Percentiles rank a stretch among this genome's conserved stretches.
Evolutionary conservation across 2,329 filamentous ascomycete species (phyloP).

Genomic region (Arthroderma sp.): DNA sequence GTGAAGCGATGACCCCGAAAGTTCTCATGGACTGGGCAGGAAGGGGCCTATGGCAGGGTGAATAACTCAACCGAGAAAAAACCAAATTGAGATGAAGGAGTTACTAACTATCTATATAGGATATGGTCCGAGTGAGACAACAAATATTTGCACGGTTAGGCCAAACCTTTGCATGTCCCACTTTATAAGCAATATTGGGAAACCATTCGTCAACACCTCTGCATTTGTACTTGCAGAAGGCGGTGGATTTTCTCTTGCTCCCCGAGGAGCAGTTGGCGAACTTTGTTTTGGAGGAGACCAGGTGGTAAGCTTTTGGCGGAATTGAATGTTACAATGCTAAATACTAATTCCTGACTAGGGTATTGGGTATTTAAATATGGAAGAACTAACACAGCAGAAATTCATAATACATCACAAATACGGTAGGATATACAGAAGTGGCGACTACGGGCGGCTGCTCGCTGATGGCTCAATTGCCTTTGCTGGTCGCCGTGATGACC

Average conservation of each 20-base stretch:
- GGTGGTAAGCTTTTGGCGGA: slow-evolving; percentile 39
- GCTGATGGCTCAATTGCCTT: slow-evolving; percentile 64
- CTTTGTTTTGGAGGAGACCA: slow-evolving; percentile 80
- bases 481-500: slow-evolving; percentile 60
- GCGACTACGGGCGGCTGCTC: slow-evolving; percentile 70
- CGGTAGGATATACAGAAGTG: slow-evolving; percentile 68
- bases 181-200: slow-evolving; percentile 63
- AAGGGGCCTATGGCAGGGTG: slow-evolving; percentile 57
- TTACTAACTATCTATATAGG: slow-evolving; percentile 25
- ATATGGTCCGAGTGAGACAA: slow-evolving; percentile 76
- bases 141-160: slow-evolving; percentile 73
- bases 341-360: slow-evolving; percentile 24
- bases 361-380: slow-evolving; percentile 58
- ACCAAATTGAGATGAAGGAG: not conserved
- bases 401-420: slow-evolving; percentile 57
- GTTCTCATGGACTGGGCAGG: slow-evolving; percentile 59
- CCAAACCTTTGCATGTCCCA: slow-evolving; percentile 46
- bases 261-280: slow-evolving; percentile 64
- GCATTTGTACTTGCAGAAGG: slow-evolving; percentile 47
- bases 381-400: slow-evolving; percentile 49
- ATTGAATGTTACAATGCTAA: not conserved
- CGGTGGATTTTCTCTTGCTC: slow-evolving; percentile 43
- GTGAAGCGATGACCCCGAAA: slow-evolving; percentile 63
- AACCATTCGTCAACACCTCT: slow-evolving; percentile 62
- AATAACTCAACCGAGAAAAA: not conserved